phyloP scores from a whole-genome alignment of 257 asterid genomes.

The Rhazya stricta region DNA sequence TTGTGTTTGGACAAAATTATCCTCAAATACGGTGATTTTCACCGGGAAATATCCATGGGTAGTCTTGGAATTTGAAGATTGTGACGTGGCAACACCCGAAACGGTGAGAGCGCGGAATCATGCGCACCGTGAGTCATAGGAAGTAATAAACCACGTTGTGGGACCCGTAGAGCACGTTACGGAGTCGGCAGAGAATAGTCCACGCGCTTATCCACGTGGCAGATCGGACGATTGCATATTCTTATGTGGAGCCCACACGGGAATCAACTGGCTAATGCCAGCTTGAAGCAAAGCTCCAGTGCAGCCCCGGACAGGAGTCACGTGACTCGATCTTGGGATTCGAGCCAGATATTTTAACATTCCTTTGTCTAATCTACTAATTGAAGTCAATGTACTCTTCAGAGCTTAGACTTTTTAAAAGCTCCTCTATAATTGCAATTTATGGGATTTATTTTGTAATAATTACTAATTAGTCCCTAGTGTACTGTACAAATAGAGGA shows the following conservation, averaged over 20 bases:
- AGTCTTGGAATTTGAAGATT: not conserved
- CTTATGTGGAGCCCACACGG: constrained; percentile 40
- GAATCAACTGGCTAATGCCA: constrained; percentile 2
- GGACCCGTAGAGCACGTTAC: constrained; percentile 33
- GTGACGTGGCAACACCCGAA: constrained; percentile 10
- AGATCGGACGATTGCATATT: constrained; percentile 17
- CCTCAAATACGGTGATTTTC: not conserved
- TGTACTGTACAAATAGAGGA: too few relatives aligned
- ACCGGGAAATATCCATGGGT: not conserved
- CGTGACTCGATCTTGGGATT: constrained; percentile 48
- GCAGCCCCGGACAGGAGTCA: constrained; percentile 30
- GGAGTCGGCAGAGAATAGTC: constrained; percentile 31
- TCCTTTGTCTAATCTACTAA: constrained; percentile 1
- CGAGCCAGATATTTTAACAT: constrained; percentile 18
- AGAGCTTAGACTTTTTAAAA: too few relatives aligned
- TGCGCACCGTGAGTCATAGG: constrained; percentile 26
- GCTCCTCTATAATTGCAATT: not conserved
- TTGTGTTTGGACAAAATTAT: not conserved
- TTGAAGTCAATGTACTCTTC: not conserved
- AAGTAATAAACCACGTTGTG: constrained; percentile 29
- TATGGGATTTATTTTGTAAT: too few relatives aligned
- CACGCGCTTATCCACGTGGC: constrained; percentile 19
- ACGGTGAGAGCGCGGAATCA: constrained; percentile 27
- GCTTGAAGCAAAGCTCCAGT: constrained; percentile 6
- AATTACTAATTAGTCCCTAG: not conserved